A percentile compares a stretch with the other conserved stretches of the same genome.
phyloP scores from a whole-genome alignment of 495 filamentous ascomycete species.

The Hypoxylon fuscum region DNA sequence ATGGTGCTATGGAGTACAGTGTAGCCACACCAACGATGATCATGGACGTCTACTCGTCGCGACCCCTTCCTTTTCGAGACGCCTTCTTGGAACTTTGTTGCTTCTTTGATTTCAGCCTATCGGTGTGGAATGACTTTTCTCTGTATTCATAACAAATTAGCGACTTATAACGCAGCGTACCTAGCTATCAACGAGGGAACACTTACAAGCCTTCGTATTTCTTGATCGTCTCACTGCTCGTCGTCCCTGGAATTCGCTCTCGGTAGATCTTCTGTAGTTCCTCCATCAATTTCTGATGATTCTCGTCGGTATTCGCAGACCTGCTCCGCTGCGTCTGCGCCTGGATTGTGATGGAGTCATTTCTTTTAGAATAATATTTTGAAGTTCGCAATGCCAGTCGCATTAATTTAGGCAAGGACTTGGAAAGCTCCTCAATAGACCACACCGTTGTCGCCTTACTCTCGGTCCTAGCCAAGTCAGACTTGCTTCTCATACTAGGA shows the following conservation, averaged over 20 bases:
- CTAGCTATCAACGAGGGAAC: too few species aligned
- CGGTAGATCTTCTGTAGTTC: slow-evolving; percentile 71
- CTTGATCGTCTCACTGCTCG: slow-evolving; percentile 48
- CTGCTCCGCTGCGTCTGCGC: slow-evolving; percentile 58
- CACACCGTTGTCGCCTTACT: slow-evolving; percentile 84
- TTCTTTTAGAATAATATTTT: slow-evolving; percentile 73
- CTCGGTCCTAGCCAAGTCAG: slow-evolving; percentile 72
- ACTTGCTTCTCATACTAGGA: not conserved
- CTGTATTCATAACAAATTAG: slow-evolving; percentile 54
- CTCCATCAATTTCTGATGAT: slow-evolving; percentile 52
- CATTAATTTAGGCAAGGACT: slow-evolving; percentile 72
- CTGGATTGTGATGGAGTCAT: slow-evolving; percentile 60
- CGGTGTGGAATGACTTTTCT: slow-evolving; percentile 74
- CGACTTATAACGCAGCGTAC: not conserved
- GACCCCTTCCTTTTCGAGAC: slow-evolving; percentile 60
- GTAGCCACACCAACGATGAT: not conserved
- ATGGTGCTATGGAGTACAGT: not conserved
- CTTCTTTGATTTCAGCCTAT: slow-evolving; percentile 79
- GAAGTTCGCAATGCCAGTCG: slow-evolving; percentile 69
- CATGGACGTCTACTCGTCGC: slow-evolving; percentile 15
- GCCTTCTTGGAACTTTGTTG: slow-evolving; percentile 81
- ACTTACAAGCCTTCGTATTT: slow-evolving; percentile 55
- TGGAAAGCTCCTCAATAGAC: slow-evolving; percentile 65
- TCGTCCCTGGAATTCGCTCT: slow-evolving; percentile 49
- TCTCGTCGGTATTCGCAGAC: slow-evolving; percentile 56